These are phyloP conservation scores for Jacaranda copaia DNA, from an alignment of 257 asterid species.

Conservation along the genomic window DNA sequence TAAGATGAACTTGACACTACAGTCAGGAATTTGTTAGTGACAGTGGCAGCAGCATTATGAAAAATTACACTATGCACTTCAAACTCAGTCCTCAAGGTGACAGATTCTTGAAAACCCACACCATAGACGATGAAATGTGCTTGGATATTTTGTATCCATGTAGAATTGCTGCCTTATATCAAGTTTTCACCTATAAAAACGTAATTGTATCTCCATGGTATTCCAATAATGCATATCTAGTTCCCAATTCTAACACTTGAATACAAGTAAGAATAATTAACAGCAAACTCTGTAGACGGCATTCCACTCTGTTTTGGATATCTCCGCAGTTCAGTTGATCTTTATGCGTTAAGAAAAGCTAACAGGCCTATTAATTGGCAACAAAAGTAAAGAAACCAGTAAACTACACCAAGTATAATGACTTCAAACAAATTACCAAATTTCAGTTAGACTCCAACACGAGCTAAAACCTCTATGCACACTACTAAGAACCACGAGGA, in stretches of 20 bases:
- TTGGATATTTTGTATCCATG: background rate
- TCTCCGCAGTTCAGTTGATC: background rate
- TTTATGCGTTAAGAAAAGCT: slow-evolving; percentile 5
- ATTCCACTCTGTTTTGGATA: background rate
- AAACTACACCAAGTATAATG: background rate
- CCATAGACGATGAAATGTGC: background rate
- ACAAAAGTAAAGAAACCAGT: background rate
- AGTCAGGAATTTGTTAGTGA: background rate
- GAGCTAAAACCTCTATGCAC: slow-evolving; percentile 14
- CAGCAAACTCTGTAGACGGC: background rate
- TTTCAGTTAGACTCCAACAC: slow-evolving; percentile 12
- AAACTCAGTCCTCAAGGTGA: background rate
- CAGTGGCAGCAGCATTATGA: background rate
- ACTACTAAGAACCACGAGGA: background rate
- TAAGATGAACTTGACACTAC: too few relatives aligned
- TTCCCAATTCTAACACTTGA: background rate
- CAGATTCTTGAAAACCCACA: too few relatives aligned
- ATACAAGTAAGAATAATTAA: background rate
- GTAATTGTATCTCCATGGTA: too few relatives aligned
- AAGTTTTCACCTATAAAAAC: too few relatives aligned
- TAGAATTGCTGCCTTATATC: background rate
- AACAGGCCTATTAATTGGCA: slow-evolving; percentile 1
- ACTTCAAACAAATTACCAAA: slow-evolving; percentile 11
- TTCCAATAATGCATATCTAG: background rate
- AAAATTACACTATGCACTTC: background rate